Conservation (phyloP, 1,284 basidiomycete genomes). For the Athelia sp. region DNA sequence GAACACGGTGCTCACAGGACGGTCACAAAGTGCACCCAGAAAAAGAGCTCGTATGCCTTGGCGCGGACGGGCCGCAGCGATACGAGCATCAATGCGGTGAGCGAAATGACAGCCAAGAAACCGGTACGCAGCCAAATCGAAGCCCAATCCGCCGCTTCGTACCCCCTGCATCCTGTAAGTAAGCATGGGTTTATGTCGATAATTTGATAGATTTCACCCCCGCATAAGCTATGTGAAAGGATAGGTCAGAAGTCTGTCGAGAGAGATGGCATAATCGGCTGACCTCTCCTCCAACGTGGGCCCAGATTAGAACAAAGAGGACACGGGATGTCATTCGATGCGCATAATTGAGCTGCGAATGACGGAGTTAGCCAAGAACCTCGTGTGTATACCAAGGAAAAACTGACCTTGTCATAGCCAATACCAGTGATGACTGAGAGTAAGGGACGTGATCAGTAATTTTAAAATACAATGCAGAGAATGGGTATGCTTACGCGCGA, state of each 20-base stretch:
- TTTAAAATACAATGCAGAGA: neutral
- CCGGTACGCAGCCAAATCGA: slow-evolving; percentile 21
- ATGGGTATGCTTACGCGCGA: slow-evolving; percentile 40
- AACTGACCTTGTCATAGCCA: slow-evolving; percentile 48
- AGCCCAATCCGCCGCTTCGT: no score
- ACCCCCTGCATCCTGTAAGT: no score
- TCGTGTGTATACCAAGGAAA: neutral
- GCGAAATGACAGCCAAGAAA: slow-evolving; percentile 28
- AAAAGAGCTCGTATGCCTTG: slow-evolving; percentile 43
- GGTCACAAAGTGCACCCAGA: slow-evolving; percentile 33
- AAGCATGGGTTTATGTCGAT: no score
- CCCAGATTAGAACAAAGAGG: slow-evolving; percentile 41
- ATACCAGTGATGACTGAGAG: slow-evolving; percentile 50
- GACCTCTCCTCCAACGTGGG: slow-evolving; percentile 43
- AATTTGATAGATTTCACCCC: neutral
- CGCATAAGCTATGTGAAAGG: neutral
- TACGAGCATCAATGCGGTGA: slow-evolving; percentile 33
- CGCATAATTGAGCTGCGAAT: slow-evolving; percentile 38
- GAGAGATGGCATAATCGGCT: slow-evolving; percentile 12
- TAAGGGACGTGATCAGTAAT: neutral
- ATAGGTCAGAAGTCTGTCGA: neutral
- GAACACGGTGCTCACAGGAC: slow-evolving; percentile 30
- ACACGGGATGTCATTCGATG: slow-evolving; percentile 51
- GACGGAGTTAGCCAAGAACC: neutral
- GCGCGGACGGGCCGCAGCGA: slow-evolving; percentile 40